Conservation (phyloP, 768 basidiomycete species). For the Boletus rubropictus region DNA sequence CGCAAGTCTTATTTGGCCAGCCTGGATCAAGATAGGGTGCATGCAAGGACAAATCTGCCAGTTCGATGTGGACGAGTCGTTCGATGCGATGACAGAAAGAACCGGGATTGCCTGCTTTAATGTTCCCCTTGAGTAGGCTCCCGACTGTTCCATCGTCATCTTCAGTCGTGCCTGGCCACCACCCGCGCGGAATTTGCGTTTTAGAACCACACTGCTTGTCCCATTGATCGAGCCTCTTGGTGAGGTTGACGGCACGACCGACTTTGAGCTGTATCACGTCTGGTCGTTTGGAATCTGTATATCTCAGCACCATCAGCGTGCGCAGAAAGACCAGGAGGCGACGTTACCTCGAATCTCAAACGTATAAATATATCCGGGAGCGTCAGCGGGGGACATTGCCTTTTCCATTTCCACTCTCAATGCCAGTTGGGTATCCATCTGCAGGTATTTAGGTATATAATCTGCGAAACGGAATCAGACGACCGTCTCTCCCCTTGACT, state of each 20-base stretch:
- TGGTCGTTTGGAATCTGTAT: constrained; percentile 29
- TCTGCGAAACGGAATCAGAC: constrained; percentile 35
- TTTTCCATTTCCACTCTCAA: constrained; percentile 52
- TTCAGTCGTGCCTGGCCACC: constrained; percentile 57
- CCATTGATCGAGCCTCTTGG: constrained; percentile 74
- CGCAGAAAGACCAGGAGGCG: neutral
- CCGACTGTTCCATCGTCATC: constrained; percentile 31
- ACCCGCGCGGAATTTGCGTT: constrained; percentile 66
- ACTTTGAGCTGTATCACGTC: constrained; percentile 65
- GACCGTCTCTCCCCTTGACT: neutral
- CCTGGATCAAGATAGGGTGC: constrained; percentile 52
- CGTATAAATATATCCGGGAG: constrained; percentile 73
- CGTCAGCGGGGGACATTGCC: constrained; percentile 49
- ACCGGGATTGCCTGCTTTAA: constrained; percentile 56
- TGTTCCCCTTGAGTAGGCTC: constrained; percentile 60
- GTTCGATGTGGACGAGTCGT: constrained; percentile 73
- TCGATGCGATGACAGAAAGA: constrained; percentile 72
- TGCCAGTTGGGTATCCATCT: constrained; percentile 52
- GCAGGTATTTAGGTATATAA: constrained; percentile 66
- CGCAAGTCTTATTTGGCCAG: constrained; percentile 38
- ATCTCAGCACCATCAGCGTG: constrained; percentile 6
- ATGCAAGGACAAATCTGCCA: constrained; percentile 60
- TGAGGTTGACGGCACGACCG: constrained; percentile 69
- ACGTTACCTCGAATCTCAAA: constrained; percentile 69
- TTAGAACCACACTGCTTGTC: constrained; percentile 75